Evolutionary conservation across 2,329 filamentous ascomycete genomes (phyloP).

Genomic region (Davidsoniella australis): DNA sequence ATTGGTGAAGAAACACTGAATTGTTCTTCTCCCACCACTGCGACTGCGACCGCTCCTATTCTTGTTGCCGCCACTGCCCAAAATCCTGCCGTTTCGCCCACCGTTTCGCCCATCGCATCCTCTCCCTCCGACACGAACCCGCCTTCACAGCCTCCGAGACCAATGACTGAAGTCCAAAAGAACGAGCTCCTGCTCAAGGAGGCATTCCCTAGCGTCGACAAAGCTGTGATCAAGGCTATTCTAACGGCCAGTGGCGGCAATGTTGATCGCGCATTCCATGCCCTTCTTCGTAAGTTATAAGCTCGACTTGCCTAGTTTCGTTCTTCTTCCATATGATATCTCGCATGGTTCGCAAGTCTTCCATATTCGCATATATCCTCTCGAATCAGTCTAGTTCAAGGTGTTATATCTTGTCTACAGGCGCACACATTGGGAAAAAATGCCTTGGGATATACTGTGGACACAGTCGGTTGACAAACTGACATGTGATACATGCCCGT

Average conservation of each 20-base stretch:
- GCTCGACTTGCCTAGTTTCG: neutral
- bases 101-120: conserved; percentile 16
- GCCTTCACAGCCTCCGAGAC: conserved; percentile 73
- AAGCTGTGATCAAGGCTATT: conserved; percentile 69
- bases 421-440: no score
- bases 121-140: conserved; percentile 23
- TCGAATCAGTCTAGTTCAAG: no score
- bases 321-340: neutral
- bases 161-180: conserved; percentile 64
- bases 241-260: conserved; percentile 70
- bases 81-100: conserved; percentile 17
- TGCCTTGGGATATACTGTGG: no score
- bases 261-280: conserved; percentile 90
- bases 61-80: conserved; percentile 17
- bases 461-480: neutral
- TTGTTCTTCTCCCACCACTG: conserved; percentile 12
- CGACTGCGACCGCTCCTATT: conserved; percentile 6
- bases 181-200: conserved; percentile 80
- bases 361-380: neutral
- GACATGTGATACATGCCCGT: neutral
- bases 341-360: neutral
- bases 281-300: conserved; percentile 52
- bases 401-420: no score
- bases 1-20: conserved; percentile 25
- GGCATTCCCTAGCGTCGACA: conserved; percentile 76